Percentiles rank a stretch among this genome's conserved stretches.
These are phyloP conservation scores for Apiospora arundinis DNA, from an alignment of 2,329 filamentous ascomycete genomes.

Conservation along the genomic window DNA sequence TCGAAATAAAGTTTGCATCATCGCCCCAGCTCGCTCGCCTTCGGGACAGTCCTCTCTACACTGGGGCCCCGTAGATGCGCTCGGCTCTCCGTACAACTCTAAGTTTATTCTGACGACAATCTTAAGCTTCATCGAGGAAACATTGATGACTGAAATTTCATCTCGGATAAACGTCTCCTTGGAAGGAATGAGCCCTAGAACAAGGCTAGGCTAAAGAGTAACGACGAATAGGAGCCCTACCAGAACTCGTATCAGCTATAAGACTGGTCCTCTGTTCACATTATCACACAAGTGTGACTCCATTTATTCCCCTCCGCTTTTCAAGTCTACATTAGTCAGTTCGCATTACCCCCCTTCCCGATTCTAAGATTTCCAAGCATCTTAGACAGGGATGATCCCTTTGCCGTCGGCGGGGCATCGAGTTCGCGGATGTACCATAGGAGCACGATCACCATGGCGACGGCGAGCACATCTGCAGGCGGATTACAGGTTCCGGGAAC, in stretches of 20 bases:
- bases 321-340: no score
- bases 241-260: no score
- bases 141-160: no score
- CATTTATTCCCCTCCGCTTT: not conserved
- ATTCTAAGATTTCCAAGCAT: not conserved
- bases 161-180: no score
- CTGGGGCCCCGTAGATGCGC: not conserved
- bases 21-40: not conserved
- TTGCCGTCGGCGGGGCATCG: not conserved
- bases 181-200: no score
- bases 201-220: no score
- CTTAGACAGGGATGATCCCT: not conserved
- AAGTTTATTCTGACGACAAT: not conserved
- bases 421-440: conserved; percentile 4
- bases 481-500: conserved; percentile 9
- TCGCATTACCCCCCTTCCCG: not conserved
- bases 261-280: not conserved
- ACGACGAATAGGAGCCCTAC: no score
- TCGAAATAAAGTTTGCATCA: not conserved
- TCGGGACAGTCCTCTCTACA: not conserved
- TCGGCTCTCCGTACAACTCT: not conserved
- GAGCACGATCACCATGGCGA: not conserved
- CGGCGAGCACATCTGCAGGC: conserved; percentile 26
- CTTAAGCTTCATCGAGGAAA: no score
- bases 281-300: not conserved